Base-by-base conservation (phyloP, 345 rosid species). In the Euphorbia lathyris region DNA sequence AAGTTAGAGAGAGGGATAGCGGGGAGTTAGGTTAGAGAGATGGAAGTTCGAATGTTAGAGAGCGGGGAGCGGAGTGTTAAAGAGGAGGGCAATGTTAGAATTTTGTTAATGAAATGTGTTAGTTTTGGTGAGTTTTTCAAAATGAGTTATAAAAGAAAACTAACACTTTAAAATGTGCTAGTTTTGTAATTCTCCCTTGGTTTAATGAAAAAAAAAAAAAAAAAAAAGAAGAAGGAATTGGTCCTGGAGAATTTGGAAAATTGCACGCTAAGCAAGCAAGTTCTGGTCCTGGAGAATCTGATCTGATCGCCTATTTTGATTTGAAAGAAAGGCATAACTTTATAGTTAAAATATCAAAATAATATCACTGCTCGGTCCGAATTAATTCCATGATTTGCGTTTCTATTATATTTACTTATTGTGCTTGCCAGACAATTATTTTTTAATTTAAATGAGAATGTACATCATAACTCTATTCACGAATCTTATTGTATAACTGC, bases 241-340 rank as follows among this genome's bases (percentile, higher is more conserved):
- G 62, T 42, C 45, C 65, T 34, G 59, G 27, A 36, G 45, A 32
- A 23, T 12, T 17, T 26, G 23, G 68, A 23, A n/a, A 7, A 65
- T 65, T 65, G 42, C 57, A 65, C 68, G 68, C 56, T 2, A 65
- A 47, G 68, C 68, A 48, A 47, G 68, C 57, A 27, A 27, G 57
- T 2, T 7, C 40, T 47, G 68, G 68, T 47, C 57, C 68, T 40
- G 43, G 11, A 40, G 11, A 5, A n/a, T n/a, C n/a, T n/a, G 38
- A 3, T 34, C 4, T 34, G 43, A 40, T 40, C 43, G 43, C 9
- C 11, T 40, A 9, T 40, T 45, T 45, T 45, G 51, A 45, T 45
- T n/a, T n/a, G n/a, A n/a, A 7, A 7, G 51, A 45, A 42, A n/a
- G 12, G 8, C 20, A 17, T 14, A 45, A 36, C 4, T 60, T 0